Evolutionary conservation across 1,284 basidiomycete species (phyloP).

Genomic region (Neonothopanus nambi): DNA sequence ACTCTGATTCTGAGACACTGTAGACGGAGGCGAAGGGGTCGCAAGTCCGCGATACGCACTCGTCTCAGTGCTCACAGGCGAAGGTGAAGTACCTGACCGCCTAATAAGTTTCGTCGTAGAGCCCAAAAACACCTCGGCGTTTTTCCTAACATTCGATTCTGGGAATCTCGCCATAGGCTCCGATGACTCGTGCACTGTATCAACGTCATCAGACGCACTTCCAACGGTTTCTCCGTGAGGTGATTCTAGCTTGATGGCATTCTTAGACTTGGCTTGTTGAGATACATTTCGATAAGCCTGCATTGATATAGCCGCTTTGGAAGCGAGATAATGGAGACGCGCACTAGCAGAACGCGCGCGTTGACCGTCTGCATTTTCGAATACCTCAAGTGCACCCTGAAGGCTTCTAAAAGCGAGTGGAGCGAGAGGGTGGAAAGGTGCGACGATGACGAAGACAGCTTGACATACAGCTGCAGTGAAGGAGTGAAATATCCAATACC

Average conservation of each 20-base stretch:
- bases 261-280: not conserved
- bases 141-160: conserved; percentile 20
- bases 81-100: no score
- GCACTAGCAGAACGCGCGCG: conserved; percentile 19
- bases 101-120: conserved; percentile 23
- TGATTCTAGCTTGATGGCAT: not conserved
- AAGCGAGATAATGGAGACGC: conserved; percentile 17
- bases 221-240: not conserved
- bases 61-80: no score
- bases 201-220: not conserved
- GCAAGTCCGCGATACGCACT: no score
- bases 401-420: conserved; percentile 23
- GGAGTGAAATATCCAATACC: conserved; percentile 25
- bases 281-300: conserved; percentile 13
- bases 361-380: conserved; percentile 19
- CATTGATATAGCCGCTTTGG: conserved; percentile 21
- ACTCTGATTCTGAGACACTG: no score
- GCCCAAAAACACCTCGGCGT: conserved; percentile 23
- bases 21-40: no score
- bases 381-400: conserved; percentile 22
- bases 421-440: conserved; percentile 24
- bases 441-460: conserved; percentile 24
- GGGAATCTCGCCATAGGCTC: conserved; percentile 16
- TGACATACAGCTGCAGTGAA: conserved; percentile 26
- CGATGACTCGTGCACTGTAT: not conserved